Evolutionary conservation across 768 basidiomycete species (phyloP), one percentile per base, ranked within the genome.

Genomic region (Termitomyces sp.): DNA sequence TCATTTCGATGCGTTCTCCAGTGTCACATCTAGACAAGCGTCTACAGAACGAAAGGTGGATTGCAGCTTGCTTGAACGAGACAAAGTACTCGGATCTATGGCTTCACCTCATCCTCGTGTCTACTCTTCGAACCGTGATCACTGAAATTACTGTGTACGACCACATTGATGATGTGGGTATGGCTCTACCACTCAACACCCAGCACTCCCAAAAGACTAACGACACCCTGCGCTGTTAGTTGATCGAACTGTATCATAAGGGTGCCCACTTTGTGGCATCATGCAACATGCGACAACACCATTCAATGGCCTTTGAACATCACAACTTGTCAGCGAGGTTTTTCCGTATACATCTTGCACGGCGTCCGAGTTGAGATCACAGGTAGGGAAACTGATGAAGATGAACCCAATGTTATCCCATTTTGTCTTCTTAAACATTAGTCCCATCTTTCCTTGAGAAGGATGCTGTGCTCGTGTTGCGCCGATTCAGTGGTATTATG

Each of bases 1-100:
- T 37, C 36, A 37, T 34, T 12, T 3, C 3, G 22, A 8, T 16
- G n/a, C 18, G 18, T 44, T 54, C 24, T 36, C 12, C 47, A 62
- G 62, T 32, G 60, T 61, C 18, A 64, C 37, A 60, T 64, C 39
- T 49, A 61, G n/a, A 55, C 57, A 7, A 26, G 44, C 16, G 16
- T 5, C 7, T 37, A 37, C 13, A 37, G 36, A 37, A 39, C 18
- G 18, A 18, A 39, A 39, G 18, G 18, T 18, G 5, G 36, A 5
- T 16, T 37, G n/a, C 5, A 18, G 36, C 30, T 37, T 18, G 16
- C 36, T 37, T 36, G 34, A 36, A n/a, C n/a, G n/a, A n/a, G n/a
- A n/a, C 30, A 30, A 7, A 30, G 3, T 30, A 30, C 30, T 30
- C 30, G 30, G 30, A 30, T 30, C 30, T 30, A 7, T 30, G 30